Percentiles rank a stretch among this genome's conserved stretches.
Conservation (phyloP, 2,329 filamentous ascomycete species). For the Cladosporium sp. region DNA sequence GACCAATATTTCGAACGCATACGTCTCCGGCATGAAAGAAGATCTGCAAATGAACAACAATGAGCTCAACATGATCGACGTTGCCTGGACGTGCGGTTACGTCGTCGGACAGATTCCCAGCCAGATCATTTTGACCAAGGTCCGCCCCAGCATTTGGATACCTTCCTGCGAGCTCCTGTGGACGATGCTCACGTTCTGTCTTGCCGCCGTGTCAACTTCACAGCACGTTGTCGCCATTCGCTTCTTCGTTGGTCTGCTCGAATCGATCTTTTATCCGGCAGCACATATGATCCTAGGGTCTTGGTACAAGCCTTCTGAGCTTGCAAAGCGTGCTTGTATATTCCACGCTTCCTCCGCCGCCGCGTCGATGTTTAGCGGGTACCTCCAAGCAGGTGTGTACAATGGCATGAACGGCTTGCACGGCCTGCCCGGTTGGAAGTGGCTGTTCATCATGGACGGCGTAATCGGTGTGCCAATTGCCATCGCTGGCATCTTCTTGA, state of each 20-base stretch:
- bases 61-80: slow-evolving; percentile 53
- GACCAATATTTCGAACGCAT: slow-evolving; percentile 39
- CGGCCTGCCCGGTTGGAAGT: slow-evolving; percentile 50
- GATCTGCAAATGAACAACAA: slow-evolving; percentile 51
- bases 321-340: slow-evolving; percentile 51
- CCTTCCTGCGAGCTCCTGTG: slow-evolving; percentile 47
- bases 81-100: slow-evolving; percentile 59
- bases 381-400: slow-evolving; percentile 53
- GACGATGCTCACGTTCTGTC: slow-evolving; percentile 46
- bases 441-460: slow-evolving; percentile 48
- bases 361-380: slow-evolving; percentile 48
- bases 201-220: slow-evolving; percentile 38
- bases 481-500: slow-evolving; percentile 44
- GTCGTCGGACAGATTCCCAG: slow-evolving; percentile 33
- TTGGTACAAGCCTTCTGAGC: slow-evolving; percentile 49
- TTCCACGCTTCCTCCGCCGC: slow-evolving; percentile 48
- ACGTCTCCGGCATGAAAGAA: slow-evolving; percentile 49
- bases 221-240: slow-evolving; percentile 45
- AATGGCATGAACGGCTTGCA: slow-evolving; percentile 37
- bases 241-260: slow-evolving; percentile 49
- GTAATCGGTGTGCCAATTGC: slow-evolving; percentile 52
- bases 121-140: slow-evolving; percentile 48
- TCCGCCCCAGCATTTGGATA: slow-evolving; percentile 47
- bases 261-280: slow-evolving; percentile 50
- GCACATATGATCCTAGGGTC: slow-evolving; percentile 48